Evolutionary conservation across 192 early-diverging fungal genomes (phyloP), one percentile per base, ranked within the genome.

Genomic region (Backusella liffmaniae): DNA sequence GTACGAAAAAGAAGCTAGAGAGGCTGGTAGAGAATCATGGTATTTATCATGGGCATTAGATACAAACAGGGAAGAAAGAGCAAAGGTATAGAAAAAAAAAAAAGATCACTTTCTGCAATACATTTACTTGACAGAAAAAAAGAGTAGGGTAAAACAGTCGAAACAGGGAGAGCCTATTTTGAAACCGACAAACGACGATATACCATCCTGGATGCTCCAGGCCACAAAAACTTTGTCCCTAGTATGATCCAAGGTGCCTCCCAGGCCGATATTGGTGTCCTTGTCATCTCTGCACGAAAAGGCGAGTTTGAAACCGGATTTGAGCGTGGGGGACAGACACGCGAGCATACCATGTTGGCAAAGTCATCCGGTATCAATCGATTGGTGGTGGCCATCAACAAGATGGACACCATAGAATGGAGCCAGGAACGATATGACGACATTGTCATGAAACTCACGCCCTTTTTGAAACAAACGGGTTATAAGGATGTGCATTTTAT

Each of bases 261-360:
- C 1, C 97, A 99, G 82, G 97, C 96, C 16, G 97, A 99, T 74
- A 86, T 97, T n/a, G 98, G 94, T 59, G 92, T 98, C 10, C 85
- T 99, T 67, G 97, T 92, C 10, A 95, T 99, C 59, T 98, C 96
- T 69, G 98, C 98, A 10, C 93, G 97, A 65, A 95, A 92, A 87
- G 98, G 98, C 75, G 98, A 99, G 84, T 99, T 99, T 76, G 98
- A 99, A 88, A 97, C 98, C 71, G 98, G 98, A n/a, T 98, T 98
- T 75, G 97, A 99, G 78, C 91, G 94, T 78, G 98, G 95, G 66
- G 98, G 98, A 39, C 98, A 99, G 87, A 99, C 97, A 4, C 93
- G 96, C 75, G 98, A 99, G 86, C 98, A 99, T 81, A 96, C 96
- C 30, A 86, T 97, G 82, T 77, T 99, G 80, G 96, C 93, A 73